A percentile compares a stretch with the other conserved stretches of the same genome.
Conservation (phyloP, 2,329 filamentous ascomycete genomes). For the Neofusicoccum parvum region DNA sequence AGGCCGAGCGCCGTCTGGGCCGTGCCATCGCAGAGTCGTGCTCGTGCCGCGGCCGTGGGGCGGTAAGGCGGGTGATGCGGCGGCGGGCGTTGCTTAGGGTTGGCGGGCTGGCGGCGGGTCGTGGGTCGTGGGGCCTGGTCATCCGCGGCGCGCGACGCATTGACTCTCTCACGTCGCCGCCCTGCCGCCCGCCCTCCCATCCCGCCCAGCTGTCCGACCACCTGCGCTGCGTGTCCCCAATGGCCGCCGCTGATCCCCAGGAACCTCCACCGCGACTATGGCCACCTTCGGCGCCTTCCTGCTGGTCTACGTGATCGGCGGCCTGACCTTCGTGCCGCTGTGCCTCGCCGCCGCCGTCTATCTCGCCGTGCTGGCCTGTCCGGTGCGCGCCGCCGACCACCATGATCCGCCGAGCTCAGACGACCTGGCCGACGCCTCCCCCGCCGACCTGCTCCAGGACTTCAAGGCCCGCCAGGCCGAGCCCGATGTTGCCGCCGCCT, state of each 20-base stretch:
- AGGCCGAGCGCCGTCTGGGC: too few relatives aligned
- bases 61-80: too few relatives aligned
- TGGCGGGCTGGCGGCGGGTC: too few relatives aligned
- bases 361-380: conserved; percentile 70
- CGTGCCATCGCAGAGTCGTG: too few relatives aligned
- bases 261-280: conserved; percentile 24
- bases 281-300: conserved; percentile 59
- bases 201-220: background rate
- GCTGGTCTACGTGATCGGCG: conserved; percentile 79
- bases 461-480: conserved; percentile 61
- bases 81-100: too few relatives aligned
- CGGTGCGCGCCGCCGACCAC: conserved; percentile 52
- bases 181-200: background rate
- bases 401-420: conserved; percentile 60
- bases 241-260: conserved; percentile 7
- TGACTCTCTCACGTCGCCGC: background rate
- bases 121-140: too few relatives aligned
- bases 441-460: conserved; percentile 60
- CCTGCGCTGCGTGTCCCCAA: conserved; percentile 16
- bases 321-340: conserved; percentile 83
- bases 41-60: too few relatives aligned
- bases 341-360: conserved; percentile 62
- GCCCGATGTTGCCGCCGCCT: conserved; percentile 81
- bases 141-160: background rate
- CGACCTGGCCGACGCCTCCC: conserved; percentile 34